These are phyloP conservation scores for Pichia gijzeniarum DNA, from an alignment of 805 yeast species.

Conservation along the genomic window DNA sequence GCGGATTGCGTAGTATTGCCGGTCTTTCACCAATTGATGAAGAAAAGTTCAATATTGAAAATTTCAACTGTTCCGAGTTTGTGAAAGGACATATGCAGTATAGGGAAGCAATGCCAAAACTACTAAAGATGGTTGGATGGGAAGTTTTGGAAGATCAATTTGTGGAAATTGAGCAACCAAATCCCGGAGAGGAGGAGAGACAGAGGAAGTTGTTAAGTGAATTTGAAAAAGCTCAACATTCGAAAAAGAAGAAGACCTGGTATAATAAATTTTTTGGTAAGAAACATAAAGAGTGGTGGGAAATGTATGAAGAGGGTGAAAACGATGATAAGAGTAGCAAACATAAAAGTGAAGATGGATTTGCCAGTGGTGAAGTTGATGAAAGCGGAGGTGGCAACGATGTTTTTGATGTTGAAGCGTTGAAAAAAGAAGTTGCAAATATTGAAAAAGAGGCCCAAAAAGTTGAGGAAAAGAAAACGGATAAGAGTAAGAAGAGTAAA, in stretches of 20 bases:
- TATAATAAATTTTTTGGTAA: slow-evolving; percentile 36
- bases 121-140: slow-evolving; percentile 65
- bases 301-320: slow-evolving; percentile 38
- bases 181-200: slow-evolving; percentile 77
- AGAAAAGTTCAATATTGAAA: slow-evolving; percentile 47
- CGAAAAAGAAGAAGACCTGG: slow-evolving; percentile 39
- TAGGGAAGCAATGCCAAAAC: slow-evolving; percentile 85
- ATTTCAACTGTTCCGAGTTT: slow-evolving; percentile 76
- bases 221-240: slow-evolving; percentile 43
- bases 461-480: slow-evolving; percentile 9
- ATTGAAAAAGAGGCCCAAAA: slow-evolving; percentile 34
- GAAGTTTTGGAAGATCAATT: slow-evolving; percentile 85
- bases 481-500: neutral
- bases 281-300: slow-evolving; percentile 53
- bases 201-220: slow-evolving; percentile 78
- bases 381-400: slow-evolving; percentile 10
- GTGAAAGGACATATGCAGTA: slow-evolving; percentile 98
- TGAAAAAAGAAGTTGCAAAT: slow-evolving; percentile 38
- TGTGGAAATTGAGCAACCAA: slow-evolving; percentile 93
- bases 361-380: neutral
- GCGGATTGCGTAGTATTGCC: slow-evolving; percentile 86
- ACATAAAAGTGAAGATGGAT: slow-evolving; percentile 12
- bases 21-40: slow-evolving; percentile 75
- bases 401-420: slow-evolving; percentile 41
- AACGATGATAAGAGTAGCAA: slow-evolving; percentile 26